Base-by-base conservation (phyloP, 1,284 basidiomycete species). In the Moniliophthora roreri region DNA sequence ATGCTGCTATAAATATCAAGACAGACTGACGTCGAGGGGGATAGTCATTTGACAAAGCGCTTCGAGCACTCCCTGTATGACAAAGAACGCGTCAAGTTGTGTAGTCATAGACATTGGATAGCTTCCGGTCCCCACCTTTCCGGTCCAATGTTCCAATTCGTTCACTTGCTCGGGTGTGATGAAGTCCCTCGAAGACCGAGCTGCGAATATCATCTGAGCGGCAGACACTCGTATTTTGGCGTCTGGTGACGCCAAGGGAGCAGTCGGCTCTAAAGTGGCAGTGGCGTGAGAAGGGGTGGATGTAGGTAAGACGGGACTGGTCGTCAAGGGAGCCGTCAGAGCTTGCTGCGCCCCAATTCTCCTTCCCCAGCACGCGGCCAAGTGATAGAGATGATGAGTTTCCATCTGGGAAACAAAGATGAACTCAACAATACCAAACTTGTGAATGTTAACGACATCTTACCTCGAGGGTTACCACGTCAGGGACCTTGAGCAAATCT, bases 151-250 rank as follows among this genome's bases (percentile, higher is more conserved):
- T 65, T 93, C 89, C n/a, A 87, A 65, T 49, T 74, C 70, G 15
- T 71, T 69, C 35, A 91, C 89, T 54, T 82, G 73, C 36, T 81
- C 74, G 5, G 91, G 91, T 3, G 82, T 82, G 60, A 93, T 92
- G 63, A 93, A 92, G 50, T 80, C 87, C 56, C 76, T 78, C n/a
- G 87, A 88, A 36, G 74, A 78, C 40, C 91, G 80, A 46, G 85
- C 80, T n/a, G 91, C 91, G 62, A 91, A 93, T 18, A 93, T 82
- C 82, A 93, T 91, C 57, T 93, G 91, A 15, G 83, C 82, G 13
- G 87, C 87, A 6, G 89, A 88, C 2, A 86, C 89, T 57, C 81
- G 77, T 63, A 93, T 91, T 62, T 71, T 63, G 40, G 80, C 73
- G 46, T 71, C 70, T 45, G 62, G 64, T 48, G 65, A 66, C 10